Percentiles rank a stretch among this genome's conserved stretches.
Conservation (phyloP, 2,329 filamentous ascomycete genomes). For the Dothideomycetes sp. region DNA sequence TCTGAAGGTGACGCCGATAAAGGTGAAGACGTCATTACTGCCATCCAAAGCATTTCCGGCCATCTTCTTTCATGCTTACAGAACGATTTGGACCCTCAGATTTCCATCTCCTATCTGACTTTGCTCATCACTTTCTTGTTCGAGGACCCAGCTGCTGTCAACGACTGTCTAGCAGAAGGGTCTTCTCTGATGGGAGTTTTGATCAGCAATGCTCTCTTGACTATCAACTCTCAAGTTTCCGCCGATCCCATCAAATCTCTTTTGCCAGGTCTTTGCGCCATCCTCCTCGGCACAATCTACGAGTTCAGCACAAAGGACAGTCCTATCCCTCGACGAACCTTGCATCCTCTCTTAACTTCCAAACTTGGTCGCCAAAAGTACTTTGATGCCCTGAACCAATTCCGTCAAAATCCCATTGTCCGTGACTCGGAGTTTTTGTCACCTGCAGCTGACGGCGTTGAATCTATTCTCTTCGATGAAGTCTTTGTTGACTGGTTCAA, state of each 20-base stretch:
- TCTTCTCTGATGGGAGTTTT: conserved; percentile 65
- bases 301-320: conserved; percentile 98
- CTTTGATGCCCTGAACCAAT: conserved; percentile 66
- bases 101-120: conserved; percentile 81
- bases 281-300: conserved; percentile 80
- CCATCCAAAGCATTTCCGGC: conserved; percentile 77
- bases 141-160: conserved; percentile 81
- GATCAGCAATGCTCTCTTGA: conserved; percentile 45
- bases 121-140: conserved; percentile 82
- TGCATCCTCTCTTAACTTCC: conserved; percentile 69
- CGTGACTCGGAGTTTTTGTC: conserved; percentile 51
- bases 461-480: conserved; percentile 52
- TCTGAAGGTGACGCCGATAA: conserved; percentile 80
- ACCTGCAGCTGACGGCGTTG: conserved; percentile 47
- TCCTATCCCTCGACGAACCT: conserved; percentile 68
- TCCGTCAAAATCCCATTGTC: conserved; percentile 69
- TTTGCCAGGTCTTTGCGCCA: conserved; percentile 72
- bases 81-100: conserved; percentile 65
- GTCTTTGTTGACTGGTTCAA: conserved; percentile 91
- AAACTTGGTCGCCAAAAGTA: conserved; percentile 81
- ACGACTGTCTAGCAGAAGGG: conserved; percentile 85
- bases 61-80: conserved; percentile 77
- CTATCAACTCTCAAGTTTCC: conserved; percentile 26
- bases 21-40: conserved; percentile 91
- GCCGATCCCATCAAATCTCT: conserved; percentile 49